These are phyloP conservation scores for Tuber calosporum DNA, from an alignment of 495 filamentous ascomycete species.

Conservation along the genomic window DNA sequence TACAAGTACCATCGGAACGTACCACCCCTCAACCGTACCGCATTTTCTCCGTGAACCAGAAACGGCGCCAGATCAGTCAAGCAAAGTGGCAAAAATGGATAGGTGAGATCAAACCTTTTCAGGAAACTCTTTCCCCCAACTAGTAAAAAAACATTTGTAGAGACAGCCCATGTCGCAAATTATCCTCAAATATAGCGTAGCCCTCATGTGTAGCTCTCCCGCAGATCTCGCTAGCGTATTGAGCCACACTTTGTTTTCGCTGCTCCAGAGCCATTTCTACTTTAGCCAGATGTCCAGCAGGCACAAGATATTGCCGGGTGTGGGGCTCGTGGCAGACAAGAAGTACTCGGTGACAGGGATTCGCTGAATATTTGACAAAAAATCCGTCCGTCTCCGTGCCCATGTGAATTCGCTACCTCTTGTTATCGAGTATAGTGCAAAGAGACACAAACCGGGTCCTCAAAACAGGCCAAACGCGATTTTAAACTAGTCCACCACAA, in stretches of 20 bases:
- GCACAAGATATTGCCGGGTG: neutral
- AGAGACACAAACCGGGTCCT: too few species aligned
- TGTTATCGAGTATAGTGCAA: too few species aligned
- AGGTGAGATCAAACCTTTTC: neutral
- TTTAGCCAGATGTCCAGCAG: neutral
- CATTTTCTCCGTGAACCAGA: neutral
- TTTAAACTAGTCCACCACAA: too few species aligned
- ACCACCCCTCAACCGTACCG: neutral
- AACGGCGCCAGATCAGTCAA: neutral
- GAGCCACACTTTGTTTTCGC: neutral
- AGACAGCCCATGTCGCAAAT: neutral
- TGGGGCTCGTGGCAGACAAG: too few species aligned
- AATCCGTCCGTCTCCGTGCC: too few species aligned
- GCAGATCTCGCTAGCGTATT: neutral
- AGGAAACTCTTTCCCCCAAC: neutral
- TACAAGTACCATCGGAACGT: too few species aligned
- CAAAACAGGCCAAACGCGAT: too few species aligned
- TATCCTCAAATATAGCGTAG: too few species aligned
- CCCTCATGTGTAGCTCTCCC: neutral
- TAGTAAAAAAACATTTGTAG: neutral
- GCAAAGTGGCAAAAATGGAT: neutral
- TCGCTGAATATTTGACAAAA: too few species aligned
- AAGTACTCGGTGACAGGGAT: too few species aligned
- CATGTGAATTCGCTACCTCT: too few species aligned
- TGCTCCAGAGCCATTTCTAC: neutral